Conservation (phyloP, 2,329 filamentous ascomycete genomes). For the Fusarium xylarioides region DNA sequence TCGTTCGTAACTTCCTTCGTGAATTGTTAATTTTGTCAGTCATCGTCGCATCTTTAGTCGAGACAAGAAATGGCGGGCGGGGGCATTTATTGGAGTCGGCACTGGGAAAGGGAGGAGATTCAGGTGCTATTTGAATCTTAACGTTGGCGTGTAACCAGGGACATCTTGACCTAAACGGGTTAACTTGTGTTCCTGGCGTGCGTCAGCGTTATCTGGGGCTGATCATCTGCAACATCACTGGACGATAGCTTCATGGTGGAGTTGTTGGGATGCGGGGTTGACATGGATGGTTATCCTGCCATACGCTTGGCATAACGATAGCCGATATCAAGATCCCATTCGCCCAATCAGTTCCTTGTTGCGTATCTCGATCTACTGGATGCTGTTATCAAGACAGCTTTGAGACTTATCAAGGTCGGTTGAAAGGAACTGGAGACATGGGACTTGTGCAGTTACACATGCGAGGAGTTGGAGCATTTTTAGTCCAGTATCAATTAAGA, state of each 20-base stretch:
- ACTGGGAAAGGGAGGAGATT: not conserved
- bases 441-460: not conserved
- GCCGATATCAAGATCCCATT: not conserved
- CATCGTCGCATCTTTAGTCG: not conserved
- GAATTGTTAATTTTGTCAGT: not conserved
- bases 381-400: not conserved
- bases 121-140: not conserved
- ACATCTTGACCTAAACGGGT: not conserved
- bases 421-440: too few relatives aligned
- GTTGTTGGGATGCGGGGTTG: not conserved
- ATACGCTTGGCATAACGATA: not conserved
- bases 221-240: not conserved
- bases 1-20: slow-evolving; percentile 15
- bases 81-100: not conserved
- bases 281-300: not conserved
- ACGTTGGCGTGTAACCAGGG: not conserved
- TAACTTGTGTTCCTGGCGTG: not conserved
- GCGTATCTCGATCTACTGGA: not conserved
- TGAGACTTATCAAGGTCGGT: not conserved
- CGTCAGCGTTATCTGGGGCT: not conserved
- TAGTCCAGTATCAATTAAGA: not conserved
- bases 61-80: not conserved
- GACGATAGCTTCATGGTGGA: not conserved
- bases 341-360: not conserved
- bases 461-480: not conserved